Evolutionary conservation across 106 monocot genomes (phyloP), one percentile per base, ranked within the genome.

Genomic region (Alisma plantagoaquatica): DNA sequence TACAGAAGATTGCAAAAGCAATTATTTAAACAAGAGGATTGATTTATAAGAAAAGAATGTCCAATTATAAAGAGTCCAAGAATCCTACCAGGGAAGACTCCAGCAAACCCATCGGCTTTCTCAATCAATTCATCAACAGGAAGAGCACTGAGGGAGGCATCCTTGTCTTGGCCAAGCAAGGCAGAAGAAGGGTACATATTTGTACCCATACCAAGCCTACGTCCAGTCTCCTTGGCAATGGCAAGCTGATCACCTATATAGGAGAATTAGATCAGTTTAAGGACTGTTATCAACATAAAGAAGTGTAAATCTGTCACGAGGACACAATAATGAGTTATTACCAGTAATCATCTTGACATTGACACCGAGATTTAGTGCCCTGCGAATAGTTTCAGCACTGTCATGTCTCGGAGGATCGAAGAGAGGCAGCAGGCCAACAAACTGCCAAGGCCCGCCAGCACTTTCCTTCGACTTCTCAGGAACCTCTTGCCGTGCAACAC

Each of bases 341-440:
- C 94, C 94, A 42, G 94, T 96, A 31, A 96, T 96, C 94, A 96
- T 96, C 73, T 96, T 96, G 2, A 96, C 94, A 65, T 96, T 96
- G 25, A 96, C 94, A 57, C 94, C 94, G 33, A 96, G 88, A 58
- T 84, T 62, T 20, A 96, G 88, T 71, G 94, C 94, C 64, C 77
- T 70, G 29, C 88, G 83, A 14, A 96, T 96, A 42, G 94, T 96
- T 63, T 96, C 94, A 7, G 94, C 94, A 66, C 94, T 96, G 54
- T 96, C 94, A 41, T 96, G 94, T 53, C 94, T 75, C 22, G 94
- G 94, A 19, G 94, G 94, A 48, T 96, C 94, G 53, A 96, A 96
- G 19, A 96, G 81, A 53, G 88, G 88, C 38, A 96, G 51, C 33
- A 96, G 47, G 10, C 78, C 88, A 16, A 89, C 94, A 60, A 96